These are phyloP conservation scores for Candida sanyiensis DNA, from an alignment of 805 yeast genomes.

Conservation along the genomic window DNA sequence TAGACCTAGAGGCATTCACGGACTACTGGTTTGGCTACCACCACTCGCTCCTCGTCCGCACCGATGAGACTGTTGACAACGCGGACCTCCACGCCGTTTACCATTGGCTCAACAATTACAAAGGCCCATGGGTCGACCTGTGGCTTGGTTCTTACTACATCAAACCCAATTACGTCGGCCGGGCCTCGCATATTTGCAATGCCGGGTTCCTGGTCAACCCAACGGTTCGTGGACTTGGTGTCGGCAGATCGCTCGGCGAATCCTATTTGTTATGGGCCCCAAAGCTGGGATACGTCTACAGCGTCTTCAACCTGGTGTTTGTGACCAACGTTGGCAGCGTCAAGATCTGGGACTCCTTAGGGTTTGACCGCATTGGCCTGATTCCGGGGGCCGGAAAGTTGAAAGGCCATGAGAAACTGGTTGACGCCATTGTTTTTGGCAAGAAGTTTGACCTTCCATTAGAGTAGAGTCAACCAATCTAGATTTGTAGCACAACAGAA, in stretches of 20 bases:
- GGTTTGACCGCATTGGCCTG: constrained; percentile 74
- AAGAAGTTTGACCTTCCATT: no score
- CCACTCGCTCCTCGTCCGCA: constrained; percentile 51
- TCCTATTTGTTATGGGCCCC: constrained; percentile 72
- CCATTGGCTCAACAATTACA: constrained; percentile 2
- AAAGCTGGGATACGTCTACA: constrained; percentile 67
- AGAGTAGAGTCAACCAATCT: no score
- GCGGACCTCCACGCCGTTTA: constrained; percentile 16
- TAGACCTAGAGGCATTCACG: constrained; percentile 45
- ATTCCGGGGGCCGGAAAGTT: constrained; percentile 69
- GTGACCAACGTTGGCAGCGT: constrained; percentile 72
- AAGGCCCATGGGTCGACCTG: constrained; percentile 36
- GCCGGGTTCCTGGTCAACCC: constrained; percentile 76
- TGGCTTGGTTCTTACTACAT: constrained; percentile 73
- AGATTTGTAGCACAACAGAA: no score
- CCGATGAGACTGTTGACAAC: constrained; percentile 19
- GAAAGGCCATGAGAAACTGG: constrained; percentile 55
- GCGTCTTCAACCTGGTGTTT: constrained; percentile 84
- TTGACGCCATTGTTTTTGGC: constrained; percentile 78
- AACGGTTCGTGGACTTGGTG: constrained; percentile 53
- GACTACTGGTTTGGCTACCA: constrained; percentile 65
- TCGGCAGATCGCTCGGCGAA: constrained; percentile 67
- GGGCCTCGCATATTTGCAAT: constrained; percentile 83
- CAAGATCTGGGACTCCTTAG: constrained; percentile 76
- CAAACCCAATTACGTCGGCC: constrained; percentile 81